Percentiles rank a stretch among this genome's conserved stretches.
phyloP scores from a whole-genome alignment of 495 filamentous ascomycete species.

The Tuber umbilicatum region DNA sequence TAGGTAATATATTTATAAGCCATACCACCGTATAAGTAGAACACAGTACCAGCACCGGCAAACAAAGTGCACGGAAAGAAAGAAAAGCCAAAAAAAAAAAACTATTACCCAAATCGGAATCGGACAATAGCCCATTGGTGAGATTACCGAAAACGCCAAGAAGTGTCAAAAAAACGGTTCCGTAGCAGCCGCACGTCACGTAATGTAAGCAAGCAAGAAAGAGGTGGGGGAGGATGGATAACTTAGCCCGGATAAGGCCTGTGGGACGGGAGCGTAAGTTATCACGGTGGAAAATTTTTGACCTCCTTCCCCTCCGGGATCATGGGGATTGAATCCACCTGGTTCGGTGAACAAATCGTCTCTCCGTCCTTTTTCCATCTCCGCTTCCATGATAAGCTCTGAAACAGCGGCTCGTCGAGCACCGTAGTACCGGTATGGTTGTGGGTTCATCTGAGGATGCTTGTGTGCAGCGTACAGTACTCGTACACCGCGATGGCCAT shows the following conservation, averaged over 20 bases:
- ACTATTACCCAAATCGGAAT: neutral
- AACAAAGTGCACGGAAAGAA: neutral
- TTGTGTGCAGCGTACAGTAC: no score
- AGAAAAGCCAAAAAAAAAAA: neutral
- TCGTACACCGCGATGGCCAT: no score
- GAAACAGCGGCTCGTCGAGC: neutral
- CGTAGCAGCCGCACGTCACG: conserved; percentile 3
- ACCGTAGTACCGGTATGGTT: no score
- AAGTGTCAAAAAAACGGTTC: conserved; percentile 1
- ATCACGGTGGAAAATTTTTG: neutral
- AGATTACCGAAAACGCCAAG: conserved; percentile 4
- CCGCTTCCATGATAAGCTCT: neutral
- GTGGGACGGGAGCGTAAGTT: neutral
- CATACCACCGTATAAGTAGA: neutral
- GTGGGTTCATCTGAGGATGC: no score
- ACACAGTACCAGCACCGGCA: neutral
- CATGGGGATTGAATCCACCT: neutral
- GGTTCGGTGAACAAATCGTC: neutral
- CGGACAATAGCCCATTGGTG: neutral
- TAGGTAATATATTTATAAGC: neutral
- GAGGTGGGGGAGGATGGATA: neutral
- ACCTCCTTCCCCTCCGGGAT: neutral
- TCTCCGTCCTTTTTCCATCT: neutral
- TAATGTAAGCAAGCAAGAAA: neutral
- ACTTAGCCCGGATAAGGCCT: neutral